Base-by-base conservation (phyloP, 345 rosid species). In the Rhodomyrtus tomentosa region DNA sequence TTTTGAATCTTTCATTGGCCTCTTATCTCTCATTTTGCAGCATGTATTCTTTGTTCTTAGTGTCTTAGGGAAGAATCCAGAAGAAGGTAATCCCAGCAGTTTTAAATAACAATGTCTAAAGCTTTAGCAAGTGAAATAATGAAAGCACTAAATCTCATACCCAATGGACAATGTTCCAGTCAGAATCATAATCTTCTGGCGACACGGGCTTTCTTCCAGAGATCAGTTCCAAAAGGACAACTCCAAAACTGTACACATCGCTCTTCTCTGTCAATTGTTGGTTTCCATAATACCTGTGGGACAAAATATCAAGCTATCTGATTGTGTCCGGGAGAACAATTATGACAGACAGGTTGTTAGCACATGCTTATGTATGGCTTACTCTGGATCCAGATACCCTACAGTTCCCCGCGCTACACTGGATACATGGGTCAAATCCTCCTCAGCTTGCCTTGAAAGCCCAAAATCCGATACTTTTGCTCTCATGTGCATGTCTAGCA, bases 391-490 rank as follows among this genome's bases (percentile, higher is more conserved):
- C 32, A 96, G 93, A 90, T 98, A 96, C 86, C 99, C 99, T 0
- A 96, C 95, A 2, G 99, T 95, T 55, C 99, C 99, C 86, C 95
- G 90, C 5, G 98, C 99, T n/a, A 91, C 95, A 56, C 99, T 98
- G 27, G 99, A 96, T 62, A 96, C 87, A 50, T 96, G 98, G 62
- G 99, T 94, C 81, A 96, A 87, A 87, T 96, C 99, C 73, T 96
- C 99, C 27, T 95, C 99, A 84, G 99, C 91, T 89, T 95, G 99
- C 83, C 94, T 94, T 14, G 99, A 98, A 86, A 98, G 99, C 81
- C 99, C 99, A 79, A 98, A 98, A 91, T 96, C 99, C 0, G 99
- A 96, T 18, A 98, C 96, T 91, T 98, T 96, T 21, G 98, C 99
- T 87, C 97, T 95, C 99, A 98, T 96, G 84, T 94, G 92, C 83